Evolutionary conservation across 176 grass and related monocot genomes (phyloP).

Genomic region (Carex myosuroides): DNA sequence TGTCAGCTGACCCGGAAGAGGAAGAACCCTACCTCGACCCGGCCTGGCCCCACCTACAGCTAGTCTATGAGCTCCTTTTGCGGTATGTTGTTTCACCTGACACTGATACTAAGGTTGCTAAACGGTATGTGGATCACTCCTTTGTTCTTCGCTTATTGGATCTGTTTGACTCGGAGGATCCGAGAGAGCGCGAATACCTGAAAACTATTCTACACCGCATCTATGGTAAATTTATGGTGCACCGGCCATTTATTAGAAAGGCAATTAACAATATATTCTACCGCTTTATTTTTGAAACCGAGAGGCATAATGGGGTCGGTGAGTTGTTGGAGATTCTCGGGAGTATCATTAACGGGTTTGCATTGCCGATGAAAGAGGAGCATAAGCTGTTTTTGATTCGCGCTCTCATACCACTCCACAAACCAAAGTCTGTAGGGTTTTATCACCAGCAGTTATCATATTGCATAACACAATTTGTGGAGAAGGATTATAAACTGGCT

Average conservation of each 20-base stretch:
- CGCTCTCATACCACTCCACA: conserved; percentile 67
- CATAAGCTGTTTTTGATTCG: conserved; percentile 80
- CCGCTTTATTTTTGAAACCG: conserved; percentile 81
- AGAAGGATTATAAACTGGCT: conserved; percentile 90
- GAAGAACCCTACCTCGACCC: conserved; percentile 88
- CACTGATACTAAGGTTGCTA: conserved; percentile 81
- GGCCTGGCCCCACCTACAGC: conserved; percentile 67
- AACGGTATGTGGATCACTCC: conserved; percentile 76
- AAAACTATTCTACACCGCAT: conserved; percentile 86
- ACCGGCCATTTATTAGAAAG: conserved; percentile 78
- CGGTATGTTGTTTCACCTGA: conserved; percentile 70
- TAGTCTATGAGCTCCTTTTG: conserved; percentile 81
- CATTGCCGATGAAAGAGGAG: conserved; percentile 89
- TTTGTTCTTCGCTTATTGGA: conserved; percentile 72
- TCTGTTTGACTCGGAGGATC: conserved; percentile 77
- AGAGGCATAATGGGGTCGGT: conserved; percentile 66
- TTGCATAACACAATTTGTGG: conserved; percentile 80
- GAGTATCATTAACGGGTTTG: conserved; percentile 91
- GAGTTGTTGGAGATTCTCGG: conserved; percentile 82
- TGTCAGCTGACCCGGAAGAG: conserved; percentile 55
- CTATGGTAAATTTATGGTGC: conserved; percentile 93
- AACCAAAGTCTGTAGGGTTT: conserved; percentile 66
- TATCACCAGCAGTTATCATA: conserved; percentile 87
- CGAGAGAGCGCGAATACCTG: conserved; percentile 76
- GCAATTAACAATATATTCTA: conserved; percentile 90